Evolutionary conservation across 169 alveolate genomes (phyloP), one percentile per base, ranked within the genome.

Genomic region (Eimeria tenella): DNA sequence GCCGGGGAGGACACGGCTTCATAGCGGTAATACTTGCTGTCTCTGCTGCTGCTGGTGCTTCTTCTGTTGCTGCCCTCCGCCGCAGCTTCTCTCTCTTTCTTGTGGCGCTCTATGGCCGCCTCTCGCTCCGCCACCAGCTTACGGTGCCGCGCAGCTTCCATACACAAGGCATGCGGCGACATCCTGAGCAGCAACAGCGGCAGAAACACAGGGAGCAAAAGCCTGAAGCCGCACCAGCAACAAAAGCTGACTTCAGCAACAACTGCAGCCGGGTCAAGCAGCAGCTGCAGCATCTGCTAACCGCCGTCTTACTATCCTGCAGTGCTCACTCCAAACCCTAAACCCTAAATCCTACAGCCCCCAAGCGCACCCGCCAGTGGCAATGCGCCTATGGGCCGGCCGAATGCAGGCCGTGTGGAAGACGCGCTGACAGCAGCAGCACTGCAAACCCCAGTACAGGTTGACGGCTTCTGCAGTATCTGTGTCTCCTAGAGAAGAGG

Each of bases 401-500:
- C 65, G 50, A 8, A 79, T 55, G 88, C 88, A 79, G 31, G 55
- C 19, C 70, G 71, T 68, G 88, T 79, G 88, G 88, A 79, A 79
- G 52, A 79, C 88, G 49, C 88, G 88, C 19, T 52, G 65, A 68
- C 88, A 79, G n/a, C 71, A 58, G 5, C 31, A 7, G 52, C 88
- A 79, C 68, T 52, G 88, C 68, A 79, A 50, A 8, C 88, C 88
- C 88, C 88, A 79, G 88, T 79, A 52, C 10, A 79, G 65, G 17
- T 15, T 10, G 68, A 58, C 21, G 19, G 68, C 19, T 10, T 58
- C 68, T 58, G 68, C 68, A 13, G 21, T 17, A 1, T 58, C 68
- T 17, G 68, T 17, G 21, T 17, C 68, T 58, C 19, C 68, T 58
- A 13, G 68, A 10, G 68, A 58, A 13, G 11, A 10, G 11, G 68